A percentile compares a stretch with the other conserved stretches of the same genome.
Evolutionary conservation across 805 yeast species (phyloP).

Genomic region (Ogataea pignaliae): DNA sequence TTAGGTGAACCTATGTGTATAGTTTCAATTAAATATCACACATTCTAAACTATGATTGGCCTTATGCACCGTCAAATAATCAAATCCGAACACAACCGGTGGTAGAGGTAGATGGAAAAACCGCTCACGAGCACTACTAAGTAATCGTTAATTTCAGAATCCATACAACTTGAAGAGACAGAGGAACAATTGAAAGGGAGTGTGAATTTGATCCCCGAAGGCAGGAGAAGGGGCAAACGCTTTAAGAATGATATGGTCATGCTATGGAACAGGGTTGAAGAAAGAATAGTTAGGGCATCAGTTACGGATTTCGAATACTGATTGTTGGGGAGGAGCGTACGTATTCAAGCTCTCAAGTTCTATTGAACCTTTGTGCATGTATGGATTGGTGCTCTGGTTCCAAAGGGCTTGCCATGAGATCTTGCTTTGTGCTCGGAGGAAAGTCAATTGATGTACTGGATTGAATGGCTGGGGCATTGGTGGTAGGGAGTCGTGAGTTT

Average conservation of each 20-base stretch:
- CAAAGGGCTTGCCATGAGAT: conserved; percentile 21
- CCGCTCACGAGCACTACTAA: conserved; percentile 41
- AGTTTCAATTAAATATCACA: too few species aligned
- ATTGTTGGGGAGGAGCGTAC: too few species aligned
- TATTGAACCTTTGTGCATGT: conserved; percentile 25
- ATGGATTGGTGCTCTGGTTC: conserved; percentile 22
- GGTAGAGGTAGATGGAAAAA: conserved; percentile 40
- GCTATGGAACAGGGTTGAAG: conserved; percentile 34
- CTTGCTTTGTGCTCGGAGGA: conserved; percentile 18
- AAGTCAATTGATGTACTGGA: conserved; percentile 24
- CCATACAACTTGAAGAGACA: conserved; percentile 23
- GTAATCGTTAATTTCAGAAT: conserved; percentile 37
- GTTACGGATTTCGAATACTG: conserved; percentile 27
- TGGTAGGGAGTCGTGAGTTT: conserved; percentile 24
- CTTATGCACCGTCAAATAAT: too few species aligned
- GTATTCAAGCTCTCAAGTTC: too few species aligned
- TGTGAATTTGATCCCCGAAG: conserved; percentile 27
- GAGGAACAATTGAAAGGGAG: conserved; percentile 21
- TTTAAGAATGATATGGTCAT: conserved; percentile 34
- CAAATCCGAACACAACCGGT: conserved; percentile 34
- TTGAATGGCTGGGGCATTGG: conserved; percentile 26
- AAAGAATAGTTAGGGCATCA: conserved; percentile 33
- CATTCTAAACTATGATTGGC: too few species aligned
- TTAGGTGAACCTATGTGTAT: too few species aligned
- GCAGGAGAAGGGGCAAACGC: conserved; percentile 21